These are phyloP conservation scores for Clavispora santaluciae DNA, from an alignment of 805 yeast species.

Conservation along the genomic window DNA sequence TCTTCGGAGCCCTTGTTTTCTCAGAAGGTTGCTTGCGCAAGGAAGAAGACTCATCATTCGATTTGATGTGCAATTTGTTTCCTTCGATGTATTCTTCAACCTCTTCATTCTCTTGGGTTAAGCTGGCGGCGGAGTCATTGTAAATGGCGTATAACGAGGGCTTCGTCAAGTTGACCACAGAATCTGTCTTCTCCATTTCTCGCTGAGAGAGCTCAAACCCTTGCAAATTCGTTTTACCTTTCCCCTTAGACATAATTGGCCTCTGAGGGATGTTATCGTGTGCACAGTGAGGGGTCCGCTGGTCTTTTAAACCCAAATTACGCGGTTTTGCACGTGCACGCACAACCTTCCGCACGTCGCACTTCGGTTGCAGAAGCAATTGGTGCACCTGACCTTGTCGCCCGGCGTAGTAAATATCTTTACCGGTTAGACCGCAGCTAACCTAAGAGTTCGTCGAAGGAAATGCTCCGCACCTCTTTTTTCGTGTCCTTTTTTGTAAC, in stretches of 20 bases:
- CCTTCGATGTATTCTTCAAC: slow-evolving; percentile 18
- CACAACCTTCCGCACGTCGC: background rate
- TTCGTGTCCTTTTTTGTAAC: background rate
- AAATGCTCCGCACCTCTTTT: slow-evolving; percentile 7
- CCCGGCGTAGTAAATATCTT: no score
- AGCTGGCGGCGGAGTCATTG: slow-evolving; percentile 37
- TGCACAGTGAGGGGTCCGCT: background rate
- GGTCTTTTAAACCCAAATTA: background rate
- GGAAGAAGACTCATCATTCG: slow-evolving; percentile 4
- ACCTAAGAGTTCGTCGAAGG: slow-evolving; percentile 7
- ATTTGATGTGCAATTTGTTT: slow-evolving; percentile 13
- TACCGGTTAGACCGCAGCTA: no score
- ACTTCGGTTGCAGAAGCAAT: background rate
- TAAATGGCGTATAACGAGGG: slow-evolving; percentile 50
- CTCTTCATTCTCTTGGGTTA: slow-evolving; percentile 23
- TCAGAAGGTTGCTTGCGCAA: background rate
- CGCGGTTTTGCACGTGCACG: slow-evolving; percentile 1
- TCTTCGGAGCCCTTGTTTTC: background rate
- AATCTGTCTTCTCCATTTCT: slow-evolving; percentile 20
- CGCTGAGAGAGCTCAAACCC: background rate
- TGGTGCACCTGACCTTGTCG: background rate
- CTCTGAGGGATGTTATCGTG: background rate
- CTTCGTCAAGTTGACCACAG: slow-evolving; percentile 45
- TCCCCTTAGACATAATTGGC: background rate
- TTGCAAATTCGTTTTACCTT: background rate